Base-by-base conservation (phyloP, 2,329 filamentous ascomycete genomes). In the Thelonectria olida region DNA sequence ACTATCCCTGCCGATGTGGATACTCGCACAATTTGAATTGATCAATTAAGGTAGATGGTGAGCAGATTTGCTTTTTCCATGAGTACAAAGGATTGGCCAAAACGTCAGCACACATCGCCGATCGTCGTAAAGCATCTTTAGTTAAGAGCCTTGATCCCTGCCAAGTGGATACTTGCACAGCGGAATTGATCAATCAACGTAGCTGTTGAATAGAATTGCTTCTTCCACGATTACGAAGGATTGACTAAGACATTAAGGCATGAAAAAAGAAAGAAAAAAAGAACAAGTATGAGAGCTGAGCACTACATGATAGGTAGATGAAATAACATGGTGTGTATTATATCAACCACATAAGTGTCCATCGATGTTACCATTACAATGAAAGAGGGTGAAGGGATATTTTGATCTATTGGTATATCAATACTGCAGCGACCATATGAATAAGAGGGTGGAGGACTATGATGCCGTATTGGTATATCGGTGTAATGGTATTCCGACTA, bases 341-440 rank as follows among this genome's bases (percentile, higher is more conserved):
- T 44, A n/a, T 44, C 41, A 25, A 44, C 23, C 20, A 44, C 20
- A 44, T 44, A n/a, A n/a, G 41, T 44, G 41, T 2, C 41, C 19
- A 22, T 44, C 20, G 38, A 15, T 54, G 17, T 54, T 54, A 54
- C 25, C 25, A 54, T 54, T 54, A 44, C 39, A 54, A 54, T 4
- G 51, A 54, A 54, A 54, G 51, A 23, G 51, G 39, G 51, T 54
- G 12, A 54, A 54, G 51, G 51, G 25, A 53, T 53, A 53, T 53
- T 53, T 31, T 53, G 23, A 42, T 53, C 50, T 53, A 53, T 53
- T 53, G 23, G 51, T 54, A 45, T 54, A 54, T 44, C 19, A 45
- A 54, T 54, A 54, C 38, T 54, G 23, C 27, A 54, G 51, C 51
- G 51, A 22, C 38, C 17, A 44, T 17, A 54, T 45, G 13, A 54